phyloP scores from a whole-genome alignment of 805 yeast species.

The Candida vaughaniae region DNA sequence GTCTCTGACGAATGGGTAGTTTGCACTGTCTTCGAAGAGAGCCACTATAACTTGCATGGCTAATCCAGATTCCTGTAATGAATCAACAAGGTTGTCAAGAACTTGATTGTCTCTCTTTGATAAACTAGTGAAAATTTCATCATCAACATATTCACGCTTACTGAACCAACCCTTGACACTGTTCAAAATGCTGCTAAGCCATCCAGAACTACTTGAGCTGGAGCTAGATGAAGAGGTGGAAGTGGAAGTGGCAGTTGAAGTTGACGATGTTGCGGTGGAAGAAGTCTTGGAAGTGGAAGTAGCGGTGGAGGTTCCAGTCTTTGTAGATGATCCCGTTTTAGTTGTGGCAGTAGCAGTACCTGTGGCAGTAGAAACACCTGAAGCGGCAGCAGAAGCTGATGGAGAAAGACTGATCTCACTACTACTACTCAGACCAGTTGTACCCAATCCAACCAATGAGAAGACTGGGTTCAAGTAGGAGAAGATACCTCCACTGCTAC shows the following conservation, averaged over 20 bases:
- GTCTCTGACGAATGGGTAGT: slow-evolving; percentile 24
- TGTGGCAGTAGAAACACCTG: slow-evolving; percentile 5
- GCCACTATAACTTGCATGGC: slow-evolving; percentile 25
- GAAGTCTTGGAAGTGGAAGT: slow-evolving; percentile 5
- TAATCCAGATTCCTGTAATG: slow-evolving; percentile 28
- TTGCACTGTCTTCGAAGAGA: slow-evolving; percentile 20
- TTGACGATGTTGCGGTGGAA: slow-evolving; percentile 6
- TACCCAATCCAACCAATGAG: slow-evolving; percentile 14
- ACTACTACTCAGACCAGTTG: slow-evolving; percentile 3
- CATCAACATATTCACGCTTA: slow-evolving; percentile 11
- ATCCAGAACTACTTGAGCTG: slow-evolving; percentile 5
- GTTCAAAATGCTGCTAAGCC: slow-evolving; percentile 5
- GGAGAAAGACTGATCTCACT: slow-evolving; percentile 8
- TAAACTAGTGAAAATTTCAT: slow-evolving; percentile 1
- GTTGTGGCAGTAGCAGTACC: slow-evolving; percentile 6
- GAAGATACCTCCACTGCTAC: slow-evolving; percentile 12
- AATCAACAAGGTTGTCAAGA: slow-evolving; percentile 23
- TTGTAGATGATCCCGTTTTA: slow-evolving; percentile 1
- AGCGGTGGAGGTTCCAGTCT: slow-evolving; percentile 5
- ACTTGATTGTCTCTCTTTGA: slow-evolving; percentile 19
- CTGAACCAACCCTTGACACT: slow-evolving; percentile 13
- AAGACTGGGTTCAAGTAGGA: slow-evolving; percentile 17
- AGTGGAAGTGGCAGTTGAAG: slow-evolving; percentile 7
- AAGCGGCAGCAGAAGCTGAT: slow-evolving; percentile 13
- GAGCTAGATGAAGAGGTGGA: slow-evolving; percentile 7